Evolutionary conservation across 306 rosid genomes (phyloP).

Genomic region (Phaseolus lunatus): DNA sequence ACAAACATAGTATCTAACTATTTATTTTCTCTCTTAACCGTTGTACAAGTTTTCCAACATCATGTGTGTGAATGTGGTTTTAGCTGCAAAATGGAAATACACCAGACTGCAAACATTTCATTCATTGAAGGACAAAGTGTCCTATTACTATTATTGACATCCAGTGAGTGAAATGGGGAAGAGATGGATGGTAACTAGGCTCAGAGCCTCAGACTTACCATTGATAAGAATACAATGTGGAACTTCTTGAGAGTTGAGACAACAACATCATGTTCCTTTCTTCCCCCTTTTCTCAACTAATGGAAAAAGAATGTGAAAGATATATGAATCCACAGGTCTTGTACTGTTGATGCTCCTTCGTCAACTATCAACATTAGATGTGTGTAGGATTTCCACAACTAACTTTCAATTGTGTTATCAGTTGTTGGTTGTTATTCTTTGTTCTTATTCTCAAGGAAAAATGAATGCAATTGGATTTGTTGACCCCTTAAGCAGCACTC

Average conservation of each 20-base stretch:
- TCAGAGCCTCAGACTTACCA: conserved; percentile 15
- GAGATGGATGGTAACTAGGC: conserved; percentile 20
- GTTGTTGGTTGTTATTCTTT: conserved; percentile 33
- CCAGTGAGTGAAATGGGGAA: conserved; percentile 42
- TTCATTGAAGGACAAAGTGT: conserved; percentile 47
- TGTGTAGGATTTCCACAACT: conserved; percentile 33
- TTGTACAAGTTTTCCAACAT: neutral
- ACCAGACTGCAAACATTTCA: conserved; percentile 28
- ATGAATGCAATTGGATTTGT: conserved; percentile 59
- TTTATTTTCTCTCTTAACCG: neutral
- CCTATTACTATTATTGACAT: conserved; percentile 44
- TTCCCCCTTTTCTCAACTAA: conserved; percentile 42
- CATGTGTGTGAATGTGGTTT: neutral
- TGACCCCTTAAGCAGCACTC: conserved; percentile 85
- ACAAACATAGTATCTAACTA: too few relatives aligned
- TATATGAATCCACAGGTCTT: conserved; percentile 30
- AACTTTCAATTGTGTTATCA: conserved; percentile 38
- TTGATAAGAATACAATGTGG: neutral
- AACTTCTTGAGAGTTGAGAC: conserved; percentile 26
- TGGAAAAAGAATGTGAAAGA: conserved; percentile 45
- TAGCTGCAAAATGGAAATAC: conserved; percentile 8
- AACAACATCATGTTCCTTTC: conserved; percentile 38
- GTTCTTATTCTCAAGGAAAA: conserved; percentile 37
- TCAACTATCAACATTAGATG: conserved; percentile 32
- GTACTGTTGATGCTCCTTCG: conserved; percentile 33